Conservation (phyloP, 2,329 filamentous ascomycete species). For the Verticillium tricorpus region DNA sequence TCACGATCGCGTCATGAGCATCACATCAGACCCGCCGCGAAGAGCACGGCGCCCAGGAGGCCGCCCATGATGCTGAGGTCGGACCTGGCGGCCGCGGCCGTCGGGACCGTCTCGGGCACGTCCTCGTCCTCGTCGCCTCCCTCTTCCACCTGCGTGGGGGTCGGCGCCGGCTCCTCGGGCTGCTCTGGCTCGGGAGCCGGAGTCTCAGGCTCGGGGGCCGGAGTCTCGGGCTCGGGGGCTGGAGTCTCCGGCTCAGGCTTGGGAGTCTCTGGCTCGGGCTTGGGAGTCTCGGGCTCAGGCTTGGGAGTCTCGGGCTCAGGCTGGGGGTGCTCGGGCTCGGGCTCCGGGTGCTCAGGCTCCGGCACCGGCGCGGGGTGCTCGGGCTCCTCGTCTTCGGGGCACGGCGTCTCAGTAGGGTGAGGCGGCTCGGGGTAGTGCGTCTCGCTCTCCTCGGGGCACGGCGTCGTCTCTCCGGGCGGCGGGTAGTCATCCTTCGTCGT, state of each 20-base stretch:
- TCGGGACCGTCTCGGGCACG: neutral
- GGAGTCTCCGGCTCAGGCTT: neutral
- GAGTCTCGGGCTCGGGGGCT: neutral
- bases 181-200: neutral
- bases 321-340: neutral
- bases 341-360: neutral
- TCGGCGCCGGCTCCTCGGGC: neutral
- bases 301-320: neutral
- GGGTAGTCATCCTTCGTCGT: neutral
- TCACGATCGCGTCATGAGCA: neutral
- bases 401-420: neutral
- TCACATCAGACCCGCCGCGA: slow-evolving; percentile 1
- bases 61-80: neutral
- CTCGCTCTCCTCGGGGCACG: neutral
- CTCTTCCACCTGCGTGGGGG: neutral
- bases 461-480: neutral
- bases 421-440: neutral
- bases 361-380: neutral
- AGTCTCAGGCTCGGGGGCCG: neutral
- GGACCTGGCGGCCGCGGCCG: neutral
- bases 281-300: neutral
- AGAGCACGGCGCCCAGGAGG: neutral
- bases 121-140: neutral
- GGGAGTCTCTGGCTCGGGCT: neutral
- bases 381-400: neutral